These are phyloP conservation scores for Tubosaeta sp. DNA, from an alignment of 768 basidiomycete genomes.

Conservation along the genomic window DNA sequence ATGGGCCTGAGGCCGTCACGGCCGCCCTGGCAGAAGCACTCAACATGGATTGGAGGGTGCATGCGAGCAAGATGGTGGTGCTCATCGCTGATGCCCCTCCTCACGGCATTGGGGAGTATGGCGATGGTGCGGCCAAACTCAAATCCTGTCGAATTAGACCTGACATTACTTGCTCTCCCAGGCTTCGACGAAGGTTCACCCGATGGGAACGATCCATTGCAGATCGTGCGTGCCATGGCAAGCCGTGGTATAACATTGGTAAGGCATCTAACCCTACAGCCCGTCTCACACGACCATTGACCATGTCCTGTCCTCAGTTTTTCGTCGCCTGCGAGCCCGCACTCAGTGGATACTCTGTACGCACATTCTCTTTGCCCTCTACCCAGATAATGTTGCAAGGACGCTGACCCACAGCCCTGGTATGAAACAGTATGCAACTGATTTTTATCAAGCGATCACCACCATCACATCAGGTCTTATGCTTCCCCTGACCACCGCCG, in stretches of 20 bases:
- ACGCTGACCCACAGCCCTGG: constrained; percentile 13
- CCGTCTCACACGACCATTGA: neutral
- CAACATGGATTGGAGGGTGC: constrained; percentile 85
- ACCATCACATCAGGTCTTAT: constrained; percentile 92
- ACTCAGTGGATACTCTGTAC: constrained; percentile 83
- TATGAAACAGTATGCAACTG: constrained; percentile 71
- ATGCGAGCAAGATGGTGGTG: constrained; percentile 93
- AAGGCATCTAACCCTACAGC: constrained; percentile 27
- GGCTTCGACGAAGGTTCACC: constrained; percentile 94
- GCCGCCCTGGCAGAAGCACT: constrained; percentile 85
- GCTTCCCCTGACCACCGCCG: constrained; percentile 93
- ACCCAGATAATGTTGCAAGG: constrained; percentile 3
- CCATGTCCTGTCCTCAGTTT: constrained; percentile 52
- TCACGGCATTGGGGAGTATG: constrained; percentile 96
- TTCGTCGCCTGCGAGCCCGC: constrained; percentile 99
- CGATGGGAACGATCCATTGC: constrained; percentile 88
- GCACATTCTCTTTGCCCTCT: constrained; percentile 25
- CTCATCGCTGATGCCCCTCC: constrained; percentile 97
- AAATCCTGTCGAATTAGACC: constrained; percentile 6
- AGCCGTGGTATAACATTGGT: constrained; percentile 86
- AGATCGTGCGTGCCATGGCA: constrained; percentile 87
- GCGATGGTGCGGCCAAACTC: constrained; percentile 64
- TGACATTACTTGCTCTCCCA: constrained; percentile 28
- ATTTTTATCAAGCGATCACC: constrained; percentile 92
- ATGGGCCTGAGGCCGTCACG: constrained; percentile 96